These are phyloP conservation scores for Trifolium repens DNA, from an alignment of 306 rosid genomes.

Conservation along the genomic window DNA sequence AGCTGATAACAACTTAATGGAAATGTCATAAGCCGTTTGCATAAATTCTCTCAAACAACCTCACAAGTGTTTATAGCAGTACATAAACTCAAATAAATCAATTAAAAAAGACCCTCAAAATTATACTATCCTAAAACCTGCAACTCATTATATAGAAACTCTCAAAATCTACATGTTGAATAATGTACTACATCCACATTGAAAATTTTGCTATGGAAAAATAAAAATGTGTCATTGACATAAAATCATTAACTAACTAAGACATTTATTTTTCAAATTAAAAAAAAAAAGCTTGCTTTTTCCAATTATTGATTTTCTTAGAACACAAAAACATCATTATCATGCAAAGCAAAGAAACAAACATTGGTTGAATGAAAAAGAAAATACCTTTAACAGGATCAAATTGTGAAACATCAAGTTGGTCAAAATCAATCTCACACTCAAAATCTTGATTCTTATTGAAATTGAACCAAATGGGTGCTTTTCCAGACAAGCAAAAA, in stretches of 20 bases:
- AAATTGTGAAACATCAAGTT: constrained; percentile 58
- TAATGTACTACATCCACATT: background rate
- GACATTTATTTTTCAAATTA: background rate
- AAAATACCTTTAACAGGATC: constrained; percentile 76
- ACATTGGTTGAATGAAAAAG: background rate
- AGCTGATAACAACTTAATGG: background rate
- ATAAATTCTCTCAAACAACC: background rate
- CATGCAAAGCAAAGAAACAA: background rate
- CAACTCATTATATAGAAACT: background rate
- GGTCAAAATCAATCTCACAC: constrained; percentile 43
- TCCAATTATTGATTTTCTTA: background rate
- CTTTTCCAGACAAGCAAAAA: constrained; percentile 65
- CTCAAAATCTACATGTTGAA: constrained; percentile 1
- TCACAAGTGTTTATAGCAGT: background rate
- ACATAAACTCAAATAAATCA: background rate
- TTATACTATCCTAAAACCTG: background rate
- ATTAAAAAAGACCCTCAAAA: background rate
- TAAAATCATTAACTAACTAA: background rate
- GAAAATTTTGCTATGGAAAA: no score
- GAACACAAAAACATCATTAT: background rate
- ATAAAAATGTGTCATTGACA: no score
- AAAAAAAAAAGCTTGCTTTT: background rate
- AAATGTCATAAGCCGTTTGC: background rate
- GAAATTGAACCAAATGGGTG: constrained; percentile 63
- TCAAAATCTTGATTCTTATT: constrained; percentile 35